phyloP scores from a whole-genome alignment of 169 alveolate genomes.

The Cryptosporidium ryanae region DNA sequence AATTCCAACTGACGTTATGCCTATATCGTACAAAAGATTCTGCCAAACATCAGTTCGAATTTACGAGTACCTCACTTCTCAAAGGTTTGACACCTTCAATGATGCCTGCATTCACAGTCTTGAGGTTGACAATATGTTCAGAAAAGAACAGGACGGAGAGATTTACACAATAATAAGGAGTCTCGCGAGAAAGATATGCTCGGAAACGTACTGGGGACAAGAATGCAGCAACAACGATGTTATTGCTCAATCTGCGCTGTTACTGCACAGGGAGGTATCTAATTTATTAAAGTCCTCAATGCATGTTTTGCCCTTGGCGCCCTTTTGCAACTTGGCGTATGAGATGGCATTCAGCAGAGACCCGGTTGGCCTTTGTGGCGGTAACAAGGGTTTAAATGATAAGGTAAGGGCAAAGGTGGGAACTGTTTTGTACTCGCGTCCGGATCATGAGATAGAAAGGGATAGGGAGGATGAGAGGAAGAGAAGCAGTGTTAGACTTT shows the following conservation, averaged over 20 bases:
- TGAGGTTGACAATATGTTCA: conserved; percentile 20
- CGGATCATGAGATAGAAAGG: not conserved
- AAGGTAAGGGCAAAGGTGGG: conserved; percentile 20
- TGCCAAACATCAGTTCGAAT: conserved; percentile 39
- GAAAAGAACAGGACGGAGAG: conserved; percentile 49
- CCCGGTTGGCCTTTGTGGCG: conserved; percentile 26
- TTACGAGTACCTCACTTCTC: conserved; percentile 17
- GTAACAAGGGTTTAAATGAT: conserved; percentile 10
- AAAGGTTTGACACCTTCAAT: conserved; percentile 25
- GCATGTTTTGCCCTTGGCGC: conserved; percentile 19
- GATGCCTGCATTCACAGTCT: conserved; percentile 33
- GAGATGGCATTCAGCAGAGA: conserved; percentile 62
- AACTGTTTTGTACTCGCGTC: conserved; percentile 2
- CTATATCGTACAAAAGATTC: conserved; percentile 24
- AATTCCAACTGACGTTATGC: conserved; percentile 20
- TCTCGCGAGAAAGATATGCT: conserved; percentile 45
- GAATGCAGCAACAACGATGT: conserved; percentile 12
- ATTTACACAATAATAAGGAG: conserved; percentile 23
- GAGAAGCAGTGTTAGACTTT: not conserved
- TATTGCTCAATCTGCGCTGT: conserved; percentile 11
- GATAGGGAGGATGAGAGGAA: conserved; percentile 16
- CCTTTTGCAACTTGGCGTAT: conserved; percentile 37
- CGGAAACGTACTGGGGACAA: conserved; percentile 54
- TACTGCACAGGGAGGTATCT: not conserved
- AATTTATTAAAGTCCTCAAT: conserved; percentile 1